Evolutionary conservation across 768 basidiomycete species (phyloP).

Genomic region (Strobilomyces echinocephalus): DNA sequence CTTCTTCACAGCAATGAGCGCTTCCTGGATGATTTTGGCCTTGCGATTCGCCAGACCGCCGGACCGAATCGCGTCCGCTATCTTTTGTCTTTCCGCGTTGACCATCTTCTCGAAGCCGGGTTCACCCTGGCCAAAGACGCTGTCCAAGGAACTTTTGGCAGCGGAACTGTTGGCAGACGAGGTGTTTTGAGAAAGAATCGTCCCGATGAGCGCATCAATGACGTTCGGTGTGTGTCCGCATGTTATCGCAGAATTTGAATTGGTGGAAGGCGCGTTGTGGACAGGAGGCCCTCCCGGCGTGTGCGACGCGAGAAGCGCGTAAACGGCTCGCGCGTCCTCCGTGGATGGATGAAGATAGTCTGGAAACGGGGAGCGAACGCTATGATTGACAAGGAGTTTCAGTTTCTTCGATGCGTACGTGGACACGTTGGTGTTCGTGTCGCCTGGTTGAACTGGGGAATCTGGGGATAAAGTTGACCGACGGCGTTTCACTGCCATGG

Average conservation of each 20-base stretch:
- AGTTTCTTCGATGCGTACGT: conserved; percentile 41
- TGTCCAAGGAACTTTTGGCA: conserved; percentile 47
- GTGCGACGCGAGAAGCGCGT: conserved; percentile 37
- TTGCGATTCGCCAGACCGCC: conserved; percentile 62
- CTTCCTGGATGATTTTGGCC: conserved; percentile 48
- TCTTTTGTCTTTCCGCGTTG: conserved; percentile 34
- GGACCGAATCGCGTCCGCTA: conserved; percentile 46
- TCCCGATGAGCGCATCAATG: conserved; percentile 53
- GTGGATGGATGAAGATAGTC: conserved; percentile 42
- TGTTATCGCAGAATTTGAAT: conserved; percentile 39
- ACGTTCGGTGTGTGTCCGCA: conserved; percentile 50
- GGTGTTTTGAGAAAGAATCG: conserved; percentile 59
- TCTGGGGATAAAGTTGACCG: conserved; percentile 8
- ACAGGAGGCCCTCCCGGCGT: conserved; percentile 33
- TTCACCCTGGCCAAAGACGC: conserved; percentile 43
- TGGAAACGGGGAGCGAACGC: conserved; percentile 44
- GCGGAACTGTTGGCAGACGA: conserved; percentile 45
- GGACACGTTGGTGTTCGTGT: conserved; percentile 3
- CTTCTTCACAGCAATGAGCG: conserved; percentile 39
- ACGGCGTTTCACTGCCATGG: conserved; percentile 12
- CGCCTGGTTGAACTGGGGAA: neutral
- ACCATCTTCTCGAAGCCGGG: conserved; percentile 46
- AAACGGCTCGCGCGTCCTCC: conserved; percentile 37
- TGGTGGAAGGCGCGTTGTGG: conserved; percentile 21
- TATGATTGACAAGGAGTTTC: conserved; percentile 43